These are phyloP conservation scores for Litchi chinensis DNA, from an alignment of 345 rosid species.

Conservation along the genomic window DNA sequence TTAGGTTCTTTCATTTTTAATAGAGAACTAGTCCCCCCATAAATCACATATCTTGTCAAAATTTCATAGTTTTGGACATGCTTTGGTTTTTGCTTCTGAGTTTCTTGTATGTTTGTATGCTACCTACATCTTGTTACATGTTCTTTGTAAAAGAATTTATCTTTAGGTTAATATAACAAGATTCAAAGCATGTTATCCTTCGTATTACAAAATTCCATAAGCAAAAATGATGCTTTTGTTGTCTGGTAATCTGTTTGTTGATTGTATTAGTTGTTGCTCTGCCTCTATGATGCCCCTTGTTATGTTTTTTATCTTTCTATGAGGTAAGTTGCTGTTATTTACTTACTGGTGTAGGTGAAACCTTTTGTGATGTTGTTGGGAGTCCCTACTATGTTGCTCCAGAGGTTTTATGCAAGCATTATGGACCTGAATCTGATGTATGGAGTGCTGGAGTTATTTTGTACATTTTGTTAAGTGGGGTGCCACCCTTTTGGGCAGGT, in stretches of 20 bases:
- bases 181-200: neutral
- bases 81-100: neutral
- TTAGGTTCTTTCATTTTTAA: neutral
- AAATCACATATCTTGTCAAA: neutral
- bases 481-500: slow-evolving; percentile 91
- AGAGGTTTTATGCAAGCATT: slow-evolving; percentile 69
- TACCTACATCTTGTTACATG: neutral
- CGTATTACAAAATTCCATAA: neutral
- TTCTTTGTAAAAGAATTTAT: neutral
- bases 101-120: neutral
- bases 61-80: neutral
- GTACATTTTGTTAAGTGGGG: slow-evolving; percentile 72
- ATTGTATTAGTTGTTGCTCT: slow-evolving; percentile 4
- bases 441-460: slow-evolving; percentile 89
- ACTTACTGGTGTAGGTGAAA: slow-evolving; percentile 42
- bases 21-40: too few relatives aligned
- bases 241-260: neutral
- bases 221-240: neutral
- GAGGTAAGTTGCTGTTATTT: neutral
- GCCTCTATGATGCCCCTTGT: neutral
- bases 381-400: slow-evolving; percentile 89
- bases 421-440: slow-evolving; percentile 71
- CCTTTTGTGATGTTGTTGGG: slow-evolving; percentile 70
- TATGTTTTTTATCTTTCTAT: neutral
- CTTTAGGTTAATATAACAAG: neutral